phyloP scores from a whole-genome alignment of 2,329 filamentous ascomycete genomes.

The Tetracladium maxilliforme region DNA sequence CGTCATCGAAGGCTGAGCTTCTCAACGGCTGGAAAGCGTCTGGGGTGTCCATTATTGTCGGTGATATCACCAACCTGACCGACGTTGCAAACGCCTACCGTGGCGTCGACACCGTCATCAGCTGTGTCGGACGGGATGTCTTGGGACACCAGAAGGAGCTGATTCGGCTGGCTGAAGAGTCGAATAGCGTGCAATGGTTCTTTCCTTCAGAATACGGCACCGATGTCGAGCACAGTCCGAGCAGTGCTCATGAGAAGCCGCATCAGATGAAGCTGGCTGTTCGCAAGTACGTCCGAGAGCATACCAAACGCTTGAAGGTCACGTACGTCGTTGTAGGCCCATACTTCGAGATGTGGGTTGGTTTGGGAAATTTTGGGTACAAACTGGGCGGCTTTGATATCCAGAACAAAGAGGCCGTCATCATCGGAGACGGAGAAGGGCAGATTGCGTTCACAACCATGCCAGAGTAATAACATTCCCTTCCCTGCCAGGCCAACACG shows the following conservation, averaged over 20 bases:
- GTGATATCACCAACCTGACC: conserved; percentile 32
- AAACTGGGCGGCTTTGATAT: conserved; percentile 44
- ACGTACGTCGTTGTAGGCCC: conserved; percentile 60
- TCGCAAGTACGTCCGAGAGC: conserved; percentile 40
- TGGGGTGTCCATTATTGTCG: conserved; percentile 38
- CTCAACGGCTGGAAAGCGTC: conserved; percentile 26
- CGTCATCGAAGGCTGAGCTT: conserved; percentile 29
- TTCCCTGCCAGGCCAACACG: not conserved
- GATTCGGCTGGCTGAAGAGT: conserved; percentile 41
- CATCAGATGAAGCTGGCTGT: conserved; percentile 59
- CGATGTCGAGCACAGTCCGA: conserved; percentile 44
- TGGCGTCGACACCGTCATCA: conserved; percentile 49
- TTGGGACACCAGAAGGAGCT: conserved; percentile 46
- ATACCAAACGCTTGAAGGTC: conserved; percentile 36
- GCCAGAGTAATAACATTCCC: conserved; percentile 40
- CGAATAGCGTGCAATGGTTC: conserved; percentile 42
- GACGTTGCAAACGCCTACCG: conserved; percentile 41
- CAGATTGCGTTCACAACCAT: conserved; percentile 56
- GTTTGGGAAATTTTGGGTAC: conserved; percentile 13
- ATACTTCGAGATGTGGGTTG: conserved; percentile 49
- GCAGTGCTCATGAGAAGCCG: conserved; percentile 44
- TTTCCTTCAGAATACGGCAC: conserved; percentile 56
- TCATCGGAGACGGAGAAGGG: conserved; percentile 47
- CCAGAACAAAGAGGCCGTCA: conserved; percentile 35
- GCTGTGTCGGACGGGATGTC: conserved; percentile 46